Evolutionary conservation across 2,329 filamentous ascomycete species (phyloP), one percentile per base, ranked within the genome.

Genomic region (Dactylonectria estremocensis): DNA sequence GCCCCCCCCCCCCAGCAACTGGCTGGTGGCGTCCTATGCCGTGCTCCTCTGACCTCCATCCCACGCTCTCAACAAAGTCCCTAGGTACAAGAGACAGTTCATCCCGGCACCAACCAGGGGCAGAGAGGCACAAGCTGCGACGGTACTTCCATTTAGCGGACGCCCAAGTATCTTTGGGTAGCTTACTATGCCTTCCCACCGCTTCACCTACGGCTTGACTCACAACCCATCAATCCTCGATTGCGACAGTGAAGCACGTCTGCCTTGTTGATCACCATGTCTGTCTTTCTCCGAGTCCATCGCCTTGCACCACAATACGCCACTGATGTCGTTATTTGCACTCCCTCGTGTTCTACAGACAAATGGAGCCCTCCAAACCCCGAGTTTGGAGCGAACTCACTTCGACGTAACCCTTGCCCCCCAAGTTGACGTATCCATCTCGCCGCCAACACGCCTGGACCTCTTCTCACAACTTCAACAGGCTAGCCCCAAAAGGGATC

Each of bases 1-100:
- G 24, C 31, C 57, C 10, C n/a, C 28, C 37, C 62, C 50, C 57
- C 65, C 60, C 59, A 54, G 69, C 52, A 46, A 69, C 58, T 59
- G 53, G 20, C 52, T 56, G 24, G 49, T 66, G 58, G 64, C 64
- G 58, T 37, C 46, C 53, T 35, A 43, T 64, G 60, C 65, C 65
- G 54, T 56, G 18, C 56, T 62, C 62, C 60, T 54, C 33, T 20
- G 46, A 52, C 24, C 61, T 55, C 48, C 55, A 48, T 49, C 53
- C 43, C 53, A 57, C 54, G 33, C 45, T 24, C 69, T 71, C 72
- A 75, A 75, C 73, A 75, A 75, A 66, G 53, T 58, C 33, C 35
- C 28, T 52, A 60, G 45, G 24, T 28, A 28, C 24, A 28, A 7
- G 24, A 28, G 24, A 61, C 49, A 24, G 53, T 18, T 35, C 50